Base-by-base conservation (phyloP, 2,329 filamentous ascomycete genomes). In the Hymenoscyphus repandus region DNA sequence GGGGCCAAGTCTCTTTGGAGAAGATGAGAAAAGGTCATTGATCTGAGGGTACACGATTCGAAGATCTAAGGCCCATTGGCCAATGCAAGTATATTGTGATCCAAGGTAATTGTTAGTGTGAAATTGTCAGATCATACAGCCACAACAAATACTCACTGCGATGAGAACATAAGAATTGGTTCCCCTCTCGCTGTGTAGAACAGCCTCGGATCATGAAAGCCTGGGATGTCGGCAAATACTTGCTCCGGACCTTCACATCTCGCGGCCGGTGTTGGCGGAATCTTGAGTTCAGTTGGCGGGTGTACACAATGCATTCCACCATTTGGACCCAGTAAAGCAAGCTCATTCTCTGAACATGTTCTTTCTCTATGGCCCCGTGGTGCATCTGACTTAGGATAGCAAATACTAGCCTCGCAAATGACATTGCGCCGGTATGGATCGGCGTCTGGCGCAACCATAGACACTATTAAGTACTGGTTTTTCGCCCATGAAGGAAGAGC, bases 151-250 rank as follows among this genome's bases (percentile, higher is more conserved):
- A 30, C 63, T 45, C 56, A 68, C 66, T 68, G 66, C 6, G 66
- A 68, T 37, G 67, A 68, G 15, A 69, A 57, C 56, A 69, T 68
- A 53, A 70, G 62, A 36, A 71, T 54, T 0, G 68, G 68, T 51
- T 70, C 69, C 1, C 69, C 69, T 49, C 65, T 64, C 6, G 66
- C 68, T 33, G 65, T 67, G 60, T 69, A 71, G 45, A 71, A 70
- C 18, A 70, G 57, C n/a, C 68, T 58, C 5, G 69, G 69, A 56
- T 71, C 69, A 53, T 71, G 69, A 50, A 71, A 70, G 6, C 68
- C 69, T n/a, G 68, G 64, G 38, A 71, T 68, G 55, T 69, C 66
- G 1, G 64, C 63, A 42, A 68, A 66, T 0, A 58, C 54, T 33
- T 58, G 58, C 51, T 66, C 68, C 15, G 56, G 54, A 1, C 63